A percentile compares a stretch with the other conserved stretches of the same genome.
Evolutionary conservation across 176 grass and related monocot species (phyloP).

Genomic region (Carex pumila): DNA sequence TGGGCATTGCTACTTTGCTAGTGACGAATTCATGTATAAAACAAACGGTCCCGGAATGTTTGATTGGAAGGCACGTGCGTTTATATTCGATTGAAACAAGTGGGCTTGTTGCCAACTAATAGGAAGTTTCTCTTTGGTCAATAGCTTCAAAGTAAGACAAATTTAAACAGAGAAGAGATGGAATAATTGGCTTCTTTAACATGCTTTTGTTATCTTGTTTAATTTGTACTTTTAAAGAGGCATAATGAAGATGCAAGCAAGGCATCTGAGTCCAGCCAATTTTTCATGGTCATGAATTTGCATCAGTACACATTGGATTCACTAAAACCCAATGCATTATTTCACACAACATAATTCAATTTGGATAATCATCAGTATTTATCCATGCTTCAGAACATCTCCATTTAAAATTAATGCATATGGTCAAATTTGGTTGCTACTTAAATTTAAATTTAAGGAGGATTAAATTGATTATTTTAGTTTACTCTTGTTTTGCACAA

Average conservation of each 20-base stretch:
- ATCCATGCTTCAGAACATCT: no score
- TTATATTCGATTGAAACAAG: slow-evolving; percentile 1
- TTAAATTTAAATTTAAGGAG: no score
- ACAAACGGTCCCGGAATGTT: not conserved
- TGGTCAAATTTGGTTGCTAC: no score
- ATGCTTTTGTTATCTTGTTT: not conserved
- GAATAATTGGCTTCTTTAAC: not conserved
- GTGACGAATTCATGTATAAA: not conserved
- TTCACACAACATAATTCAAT: not conserved
- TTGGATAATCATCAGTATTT: no score
- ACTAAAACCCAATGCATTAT: not conserved
- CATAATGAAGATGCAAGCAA: not conserved
- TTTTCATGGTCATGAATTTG: not conserved
- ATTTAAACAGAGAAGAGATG: not conserved
- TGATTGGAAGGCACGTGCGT: not conserved
- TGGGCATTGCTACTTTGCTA: not conserved
- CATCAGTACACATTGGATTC: not conserved
- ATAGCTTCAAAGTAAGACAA: slow-evolving; percentile 3
- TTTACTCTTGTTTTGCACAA: no score
- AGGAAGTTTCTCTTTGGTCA: not conserved
- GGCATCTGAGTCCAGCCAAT: not conserved
- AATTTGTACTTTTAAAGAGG: not conserved
- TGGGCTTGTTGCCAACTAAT: not conserved
- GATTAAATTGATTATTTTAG: no score
- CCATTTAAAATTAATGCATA: no score